A percentile compares a stretch with the other conserved stretches of the same genome.
Evolutionary conservation across 495 filamentous ascomycete species (phyloP).

Genomic region (Penicillium flavigenum): DNA sequence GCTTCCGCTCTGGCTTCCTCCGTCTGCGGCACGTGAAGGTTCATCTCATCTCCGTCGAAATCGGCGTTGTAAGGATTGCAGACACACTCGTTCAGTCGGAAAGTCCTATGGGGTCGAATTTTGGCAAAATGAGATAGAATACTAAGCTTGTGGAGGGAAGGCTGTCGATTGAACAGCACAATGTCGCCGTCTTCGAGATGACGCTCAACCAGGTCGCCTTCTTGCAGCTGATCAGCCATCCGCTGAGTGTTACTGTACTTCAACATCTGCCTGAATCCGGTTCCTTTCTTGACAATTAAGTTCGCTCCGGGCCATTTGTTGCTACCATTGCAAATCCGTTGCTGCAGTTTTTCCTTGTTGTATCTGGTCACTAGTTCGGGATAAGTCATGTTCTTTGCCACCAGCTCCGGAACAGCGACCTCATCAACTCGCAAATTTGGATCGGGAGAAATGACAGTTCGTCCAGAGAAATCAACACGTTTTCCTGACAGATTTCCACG

Average conservation of each 20-base stretch:
- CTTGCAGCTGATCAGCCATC: constrained; percentile 66
- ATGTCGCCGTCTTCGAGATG: constrained; percentile 96
- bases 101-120: constrained; percentile 92
- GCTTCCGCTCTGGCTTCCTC: constrained; percentile 95
- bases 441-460: constrained; percentile 96
- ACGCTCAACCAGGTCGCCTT: constrained; percentile 88
- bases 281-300: constrained; percentile 69
- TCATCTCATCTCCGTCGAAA: constrained; percentile 99
- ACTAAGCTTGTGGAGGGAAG: constrained; percentile 95
- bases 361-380: constrained; percentile 80
- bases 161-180: constrained; percentile 96
- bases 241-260: constrained; percentile 68
- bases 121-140: constrained; percentile 94
- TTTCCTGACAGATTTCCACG: constrained; percentile 96
- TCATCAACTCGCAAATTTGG: constrained; percentile 92
- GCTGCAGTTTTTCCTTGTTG: constrained; percentile 78
- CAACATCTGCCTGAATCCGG: constrained; percentile 66
- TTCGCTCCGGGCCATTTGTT: constrained; percentile 85
- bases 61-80: constrained; percentile 99
- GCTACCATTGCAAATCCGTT: constrained; percentile 68
- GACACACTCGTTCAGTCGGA: constrained; percentile 96
- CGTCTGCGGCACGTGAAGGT: constrained; percentile 95
- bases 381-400: constrained; percentile 93
- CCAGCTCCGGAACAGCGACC: constrained; percentile 84
- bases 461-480: constrained; percentile 96